Base-by-base conservation (phyloP, 2,329 filamentous ascomycete genomes). In the Emericellopsis cladophorae region DNA sequence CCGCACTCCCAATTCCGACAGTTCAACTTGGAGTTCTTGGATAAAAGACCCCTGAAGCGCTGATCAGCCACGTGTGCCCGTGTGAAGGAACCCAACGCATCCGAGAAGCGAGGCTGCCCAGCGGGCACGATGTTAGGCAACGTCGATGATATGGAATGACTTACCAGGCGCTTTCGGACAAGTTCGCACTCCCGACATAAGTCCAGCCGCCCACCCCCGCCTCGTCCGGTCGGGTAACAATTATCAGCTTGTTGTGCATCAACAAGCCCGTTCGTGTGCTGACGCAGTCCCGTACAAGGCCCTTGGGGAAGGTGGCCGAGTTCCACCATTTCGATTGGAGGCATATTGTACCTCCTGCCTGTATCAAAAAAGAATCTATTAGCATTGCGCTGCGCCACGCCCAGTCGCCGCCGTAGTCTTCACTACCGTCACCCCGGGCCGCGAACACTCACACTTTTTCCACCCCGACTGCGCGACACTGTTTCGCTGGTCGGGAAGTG, bases 1-100 rank as follows among this genome's bases (percentile, higher is more conserved):
- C 92, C 92, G 54, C 88, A 95, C 62, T 96, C 92, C 89, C 90
- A 96, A 58, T 96, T 98, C 41, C 84, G 79, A 58, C 84, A 88
- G 46, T 74, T 88, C 46, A 96, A 12, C 26, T 29, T 29, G 9
- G 12, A 29, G 26, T 16, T 11, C 31, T 23, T 33, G 37, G 23
- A 39, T 12, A 31, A 29, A 39, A 39, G 15, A 23, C 15, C 15
- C 37, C 37, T 29, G 12, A 29, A 29, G 26, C 12, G 12, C 26
- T 3, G 26, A 7, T 29, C 26, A 29, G 26, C 26, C 26, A 9
- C 26, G 26, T 9, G 26, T 12, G 26, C 26, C 26, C 18, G 18
- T 21, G 18, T 21, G 18, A 21, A 21, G 18, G 18, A 21, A 21
- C 18, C 18, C 5, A 21, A 21, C 18, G 18, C 5, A 21, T 21